Evolutionary conservation across 345 rosid genomes (phyloP), one percentile per base, ranked within the genome.

Genomic region (Psidium guajava): DNA sequence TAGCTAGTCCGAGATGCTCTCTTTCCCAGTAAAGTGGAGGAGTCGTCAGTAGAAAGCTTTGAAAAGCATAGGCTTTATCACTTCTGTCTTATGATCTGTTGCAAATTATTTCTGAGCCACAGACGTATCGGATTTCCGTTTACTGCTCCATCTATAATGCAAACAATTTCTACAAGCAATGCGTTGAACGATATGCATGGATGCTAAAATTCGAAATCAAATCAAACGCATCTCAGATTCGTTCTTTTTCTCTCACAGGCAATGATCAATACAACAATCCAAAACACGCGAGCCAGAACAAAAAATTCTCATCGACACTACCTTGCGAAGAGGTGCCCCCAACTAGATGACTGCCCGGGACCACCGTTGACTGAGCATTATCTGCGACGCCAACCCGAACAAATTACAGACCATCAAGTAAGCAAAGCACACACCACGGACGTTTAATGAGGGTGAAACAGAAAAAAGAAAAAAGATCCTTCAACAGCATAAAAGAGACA

Each of bases 301-400:
- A 50, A 11, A 86, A 77, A 28, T 4, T 36, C 47, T 69, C 47
- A 20, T 69, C 13, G 0, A 36, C 6, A 69, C 61, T 85, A 89
- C 94, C 91, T 53, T 86, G 83, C 49, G 55, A 86, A 80, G 88
- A 85, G 85, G 59, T 86, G 54, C 89, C 88, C 57, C 87, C 88
- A 24, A 53, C 89, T 54, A 83, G 75, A 40, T 87, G 89, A 88
- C 64, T 85, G 24, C 88, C 87, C 2, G 84, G 58, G 73, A 84
- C 64, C n/a, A 58, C 28, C 15, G 83, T 84, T 2, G 81, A 84
- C 56, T 50, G 89, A 59, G 21, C 64, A 84, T 44, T 85, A 75
- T 69, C 86, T 47, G 47, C 47, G 2, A 40, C 6, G 58, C 52
- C 51, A 84, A 85, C 32, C 85, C 88, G 2, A 22, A 32, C 25